Evolutionary conservation across 31 red algal genomes (phyloP), one percentile per base, ranked within the genome.

Genomic region (Porphyra umbilicalis): DNA sequence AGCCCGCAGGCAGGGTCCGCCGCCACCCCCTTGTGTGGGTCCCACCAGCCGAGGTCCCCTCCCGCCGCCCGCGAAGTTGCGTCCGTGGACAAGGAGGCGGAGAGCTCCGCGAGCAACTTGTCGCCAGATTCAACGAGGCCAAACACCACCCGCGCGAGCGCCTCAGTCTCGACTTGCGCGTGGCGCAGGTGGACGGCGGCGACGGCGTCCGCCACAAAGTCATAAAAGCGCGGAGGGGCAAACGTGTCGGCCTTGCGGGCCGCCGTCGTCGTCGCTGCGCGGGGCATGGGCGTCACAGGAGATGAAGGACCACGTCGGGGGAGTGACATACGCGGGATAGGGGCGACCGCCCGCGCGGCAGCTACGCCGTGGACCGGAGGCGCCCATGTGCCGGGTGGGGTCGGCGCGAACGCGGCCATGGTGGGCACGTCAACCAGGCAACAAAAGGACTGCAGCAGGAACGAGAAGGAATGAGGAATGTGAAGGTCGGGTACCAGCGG

Each of bases 21-120:
- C 2, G 76, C 15, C 35, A n/a, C 30, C 39, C 33, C 31, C 29
- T 11, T 15, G 38, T 32, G 32, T 20, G 57, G 75, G 6, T 88
- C 35, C 86, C 89, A 95, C 97, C 97, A 98, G 68, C 97, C 93
- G 30, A 98, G 77, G 80, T 95, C 92, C 14, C 96, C 96, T 39
- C 96, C 96, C 35, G 39, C 2, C 10, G 46, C 80, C 38, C 84
- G 87, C 20, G 85, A 87, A 15, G 84, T 85, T 33, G 38, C 32
- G 87, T 88, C 90, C 14, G 86, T 87, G 8, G 93, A 93, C 25
- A 95, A 78, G 6, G 76, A 40, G 80, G 79, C 76, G 37, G 92
- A 90, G 33, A 98, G 46, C 6, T 89, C 82, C 38, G 77, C 92
- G 34, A 98, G 71, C 11, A 35, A 79, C 4, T 39, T 75, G 76